Percentiles rank a stretch among this genome's conserved stretches.
These are phyloP conservation scores for Pseudozyma thailandica DNA, from an alignment of 1,284 basidiomycete genomes.

Conservation along the genomic window DNA sequence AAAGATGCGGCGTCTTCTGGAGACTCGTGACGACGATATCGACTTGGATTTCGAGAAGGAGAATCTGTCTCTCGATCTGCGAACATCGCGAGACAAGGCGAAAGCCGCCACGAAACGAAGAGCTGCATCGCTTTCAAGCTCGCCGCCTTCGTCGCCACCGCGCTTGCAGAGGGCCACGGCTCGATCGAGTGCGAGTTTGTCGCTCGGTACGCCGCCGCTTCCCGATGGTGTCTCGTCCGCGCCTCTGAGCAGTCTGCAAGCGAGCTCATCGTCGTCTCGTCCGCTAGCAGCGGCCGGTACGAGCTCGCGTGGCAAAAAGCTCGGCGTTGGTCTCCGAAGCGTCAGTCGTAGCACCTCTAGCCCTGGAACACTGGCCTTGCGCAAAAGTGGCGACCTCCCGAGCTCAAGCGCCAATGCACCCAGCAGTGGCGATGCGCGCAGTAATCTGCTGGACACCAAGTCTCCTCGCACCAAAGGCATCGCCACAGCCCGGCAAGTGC, in stretches of 20 bases:
- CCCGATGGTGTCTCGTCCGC: constrained; percentile 15
- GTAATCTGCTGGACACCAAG: constrained; percentile 1
- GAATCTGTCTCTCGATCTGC: constrained; percentile 26
- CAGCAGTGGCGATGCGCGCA: constrained; percentile 2
- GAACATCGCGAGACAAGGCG: constrained; percentile 1
- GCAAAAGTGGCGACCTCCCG: constrained; percentile 17
- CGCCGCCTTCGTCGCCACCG: constrained; percentile 15
- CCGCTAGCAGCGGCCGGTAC: constrained; percentile 12
- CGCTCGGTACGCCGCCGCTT: background rate
- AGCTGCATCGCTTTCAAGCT: constrained; percentile 14
- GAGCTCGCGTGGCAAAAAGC: constrained; percentile 16
- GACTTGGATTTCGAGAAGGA: constrained; percentile 18
- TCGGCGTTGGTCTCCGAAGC: constrained; percentile 21
- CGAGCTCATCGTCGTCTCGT: constrained; percentile 18
- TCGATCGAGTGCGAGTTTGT: constrained; percentile 6
- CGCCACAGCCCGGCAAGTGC: constrained; percentile 5
- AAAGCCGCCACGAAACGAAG: constrained; percentile 3
- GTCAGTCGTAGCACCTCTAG: constrained; percentile 19
- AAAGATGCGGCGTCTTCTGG: constrained; percentile 18
- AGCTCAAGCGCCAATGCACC: background rate
- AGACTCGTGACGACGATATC: background rate
- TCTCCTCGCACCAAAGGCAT: constrained; percentile 30
- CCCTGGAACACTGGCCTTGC: constrained; percentile 17
- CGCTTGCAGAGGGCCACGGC: background rate
- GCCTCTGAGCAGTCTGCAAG: constrained; percentile 2